Base-by-base conservation (phyloP, 495 filamentous ascomycete genomes). In the Aspergillus baeticus region DNA sequence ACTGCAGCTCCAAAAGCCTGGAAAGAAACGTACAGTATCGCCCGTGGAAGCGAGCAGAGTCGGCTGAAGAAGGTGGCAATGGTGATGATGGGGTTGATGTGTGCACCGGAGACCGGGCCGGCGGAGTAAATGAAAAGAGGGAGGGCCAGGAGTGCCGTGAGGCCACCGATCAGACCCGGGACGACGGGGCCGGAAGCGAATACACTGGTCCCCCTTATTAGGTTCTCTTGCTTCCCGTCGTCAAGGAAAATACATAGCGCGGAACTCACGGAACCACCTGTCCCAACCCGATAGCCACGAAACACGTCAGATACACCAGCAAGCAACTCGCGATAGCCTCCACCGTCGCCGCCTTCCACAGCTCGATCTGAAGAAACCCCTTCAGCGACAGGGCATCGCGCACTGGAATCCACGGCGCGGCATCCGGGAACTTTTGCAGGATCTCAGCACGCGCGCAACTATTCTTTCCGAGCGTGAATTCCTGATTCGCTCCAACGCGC, bases 71-170 rank as follows among this genome's bases (percentile, higher is more conserved):
- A 69, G 11, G 79, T 81, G 17, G 79, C 66, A 14, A 82, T 68
- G 0, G 78, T 81, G 48, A 83, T 81, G 14, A 74, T 69, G 0
- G 79, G 81, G 54, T 76, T 83, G 44, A 83, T 51, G 49, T 83
- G 80, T 10, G 76, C 78, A 45, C 79, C 81, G 15, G 76, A 79
- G 5, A 71, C 71, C 1, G 78, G 70, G 11, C 74, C 71, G n/a
- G 77, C 70, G 17, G 76, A 75, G 48, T 76, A 82, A 52, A 82
- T 81, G 58, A 83, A 77, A 1, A 78, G 62, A 3, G 75, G 63
- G 15, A 80, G 71, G 51, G 79, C 61, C 18, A 82, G 61, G 11
- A 72, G 55, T 53, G 76, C 82, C 51, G 65, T 69, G 49, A 82
- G 69, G 34, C 75, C 77, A 22, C 67, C 67, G 57, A 73, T 59